Percentiles rank a stretch among this genome's conserved stretches.
Conservation (phyloP, 805 yeast species). For the Starmerella bombicola region DNA sequence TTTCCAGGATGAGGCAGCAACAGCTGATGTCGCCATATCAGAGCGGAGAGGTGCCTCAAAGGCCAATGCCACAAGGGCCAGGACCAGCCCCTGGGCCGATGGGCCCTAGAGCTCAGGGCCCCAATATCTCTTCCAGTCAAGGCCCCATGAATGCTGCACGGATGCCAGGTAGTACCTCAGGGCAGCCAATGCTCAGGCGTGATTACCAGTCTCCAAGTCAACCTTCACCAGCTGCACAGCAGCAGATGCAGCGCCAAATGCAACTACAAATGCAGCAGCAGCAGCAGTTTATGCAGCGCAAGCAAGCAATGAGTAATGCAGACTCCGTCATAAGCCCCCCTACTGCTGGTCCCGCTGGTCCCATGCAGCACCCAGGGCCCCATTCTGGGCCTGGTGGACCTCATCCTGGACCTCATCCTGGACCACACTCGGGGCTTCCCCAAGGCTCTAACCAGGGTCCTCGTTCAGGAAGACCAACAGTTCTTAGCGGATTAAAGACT, state of each 20-base stretch:
- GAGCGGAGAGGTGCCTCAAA: not conserved
- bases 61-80: not conserved
- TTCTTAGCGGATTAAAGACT: constrained; percentile 92
- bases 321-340: too few species aligned
- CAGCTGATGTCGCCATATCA: not conserved
- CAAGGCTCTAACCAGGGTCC: constrained; percentile 60
- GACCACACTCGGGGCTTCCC: not conserved
- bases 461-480: constrained; percentile 67
- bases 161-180: too few species aligned
- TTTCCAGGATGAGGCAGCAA: not conserved
- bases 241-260: not conserved
- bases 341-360: too few species aligned
- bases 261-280: not conserved
- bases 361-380: not conserved
- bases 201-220: too few species aligned
- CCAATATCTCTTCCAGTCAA: too few species aligned
- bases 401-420: not conserved
- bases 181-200: too few species aligned
- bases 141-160: too few species aligned
- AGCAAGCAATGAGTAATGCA: not conserved
- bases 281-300: constrained; percentile 1
- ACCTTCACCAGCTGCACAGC: too few species aligned
- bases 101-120: too few species aligned
- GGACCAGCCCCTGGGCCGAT: too few species aligned
- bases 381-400: too few species aligned